These are phyloP conservation scores for Dillenia suffruticosa DNA, from an alignment of 164 flowering plant species.

Conservation along the genomic window DNA sequence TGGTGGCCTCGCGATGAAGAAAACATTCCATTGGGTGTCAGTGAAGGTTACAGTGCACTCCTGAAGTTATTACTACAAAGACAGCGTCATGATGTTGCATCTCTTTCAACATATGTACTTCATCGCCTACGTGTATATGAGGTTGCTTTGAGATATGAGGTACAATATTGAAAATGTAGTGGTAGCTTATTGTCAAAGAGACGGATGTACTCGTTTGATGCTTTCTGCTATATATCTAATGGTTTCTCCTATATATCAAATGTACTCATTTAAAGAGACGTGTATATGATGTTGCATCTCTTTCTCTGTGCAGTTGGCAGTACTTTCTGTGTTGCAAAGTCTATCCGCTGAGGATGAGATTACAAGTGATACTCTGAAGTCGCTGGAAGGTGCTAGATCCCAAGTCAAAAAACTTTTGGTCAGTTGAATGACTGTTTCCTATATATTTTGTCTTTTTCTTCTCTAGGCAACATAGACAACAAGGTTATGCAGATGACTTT, in stretches of 20 bases:
- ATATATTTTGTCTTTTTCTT: constrained; percentile 3
- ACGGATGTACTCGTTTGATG: too few species aligned
- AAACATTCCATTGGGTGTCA: constrained; percentile 56
- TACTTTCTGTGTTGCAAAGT: constrained; percentile 54
- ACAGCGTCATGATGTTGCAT: constrained; percentile 87
- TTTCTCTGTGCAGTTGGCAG: constrained; percentile 52
- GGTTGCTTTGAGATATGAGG: constrained; percentile 90
- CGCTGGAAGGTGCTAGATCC: constrained; percentile 46
- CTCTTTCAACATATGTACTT: constrained; percentile 74
- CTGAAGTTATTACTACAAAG: constrained; percentile 69
- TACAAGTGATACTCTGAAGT: constrained; percentile 26
- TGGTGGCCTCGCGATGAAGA: constrained; percentile 99
- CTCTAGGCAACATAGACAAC: neutral
- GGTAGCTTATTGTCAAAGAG: neutral
- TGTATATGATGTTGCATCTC: neutral
- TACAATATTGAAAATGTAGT: constrained; percentile 17
- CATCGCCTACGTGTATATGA: constrained; percentile 88
- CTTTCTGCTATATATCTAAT: too few species aligned
- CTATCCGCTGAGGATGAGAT: constrained; percentile 34
- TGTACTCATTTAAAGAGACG: too few species aligned
- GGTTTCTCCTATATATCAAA: too few species aligned
- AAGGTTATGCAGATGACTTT: neutral
- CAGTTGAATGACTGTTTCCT: constrained; percentile 17
- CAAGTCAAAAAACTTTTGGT: constrained; percentile 84
- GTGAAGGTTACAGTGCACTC: constrained; percentile 78